Evolutionary conservation across 768 basidiomycete genomes (phyloP).

Genomic region (Calocybe cyanea): DNA sequence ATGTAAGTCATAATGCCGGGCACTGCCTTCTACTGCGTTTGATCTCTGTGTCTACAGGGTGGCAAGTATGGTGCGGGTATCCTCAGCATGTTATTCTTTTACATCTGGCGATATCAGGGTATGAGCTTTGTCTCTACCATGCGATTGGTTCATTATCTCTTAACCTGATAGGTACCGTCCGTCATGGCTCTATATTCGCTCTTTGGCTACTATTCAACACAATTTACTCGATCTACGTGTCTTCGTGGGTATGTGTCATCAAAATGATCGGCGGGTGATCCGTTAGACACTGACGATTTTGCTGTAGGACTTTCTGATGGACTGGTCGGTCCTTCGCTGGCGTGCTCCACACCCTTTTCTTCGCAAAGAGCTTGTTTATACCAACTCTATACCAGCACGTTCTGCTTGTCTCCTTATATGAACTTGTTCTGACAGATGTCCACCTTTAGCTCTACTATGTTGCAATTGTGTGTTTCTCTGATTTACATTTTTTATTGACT

Average conservation of each 20-base stretch:
- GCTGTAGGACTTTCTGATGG: slow-evolving; percentile 76
- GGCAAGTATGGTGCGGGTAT: slow-evolving; percentile 81
- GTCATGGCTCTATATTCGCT: slow-evolving; percentile 49
- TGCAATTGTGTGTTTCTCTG: slow-evolving; percentile 53
- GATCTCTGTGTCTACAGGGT: slow-evolving; percentile 43
- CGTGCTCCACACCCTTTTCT: slow-evolving; percentile 57
- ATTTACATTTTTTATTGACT: too few relatives aligned
- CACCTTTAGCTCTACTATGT: slow-evolving; percentile 65
- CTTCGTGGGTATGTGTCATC: slow-evolving; percentile 64
- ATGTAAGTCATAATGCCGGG: slow-evolving; percentile 42
- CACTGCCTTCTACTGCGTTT: background rate
- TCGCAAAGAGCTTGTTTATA: slow-evolving; percentile 73
- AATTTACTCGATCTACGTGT: slow-evolving; percentile 66
- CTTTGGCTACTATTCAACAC: slow-evolving; percentile 66
- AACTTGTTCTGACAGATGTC: background rate
- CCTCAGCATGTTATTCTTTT: slow-evolving; percentile 63
- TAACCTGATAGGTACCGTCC: slow-evolving; percentile 17
- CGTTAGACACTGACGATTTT: background rate
- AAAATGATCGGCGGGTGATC: background rate
- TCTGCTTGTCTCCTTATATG: background rate
- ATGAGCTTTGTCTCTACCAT: background rate
- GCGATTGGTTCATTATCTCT: background rate
- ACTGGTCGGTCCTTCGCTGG: slow-evolving; percentile 81
- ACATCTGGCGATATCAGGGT: slow-evolving; percentile 73
- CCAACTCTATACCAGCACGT: slow-evolving; percentile 54